These are phyloP conservation scores for Hirsutella rhossiliensis DNA, from an alignment of 2,329 filamentous ascomycete species.

Conservation along the genomic window DNA sequence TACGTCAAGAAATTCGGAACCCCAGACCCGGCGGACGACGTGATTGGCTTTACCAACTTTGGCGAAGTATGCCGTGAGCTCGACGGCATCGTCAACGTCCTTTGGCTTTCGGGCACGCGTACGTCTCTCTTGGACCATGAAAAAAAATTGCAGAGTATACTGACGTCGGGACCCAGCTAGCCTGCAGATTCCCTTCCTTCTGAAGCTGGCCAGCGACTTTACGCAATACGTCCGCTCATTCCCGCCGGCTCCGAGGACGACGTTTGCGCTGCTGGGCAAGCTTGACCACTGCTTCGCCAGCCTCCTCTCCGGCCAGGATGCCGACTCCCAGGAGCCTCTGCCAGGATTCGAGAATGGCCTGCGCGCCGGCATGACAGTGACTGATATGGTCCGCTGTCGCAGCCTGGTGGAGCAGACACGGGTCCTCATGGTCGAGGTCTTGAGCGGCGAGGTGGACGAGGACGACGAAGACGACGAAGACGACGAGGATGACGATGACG, in stretches of 20 bases:
- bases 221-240: slow-evolving; percentile 64
- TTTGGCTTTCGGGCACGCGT: slow-evolving; percentile 86
- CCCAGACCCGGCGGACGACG: slow-evolving; percentile 30
- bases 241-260: slow-evolving; percentile 44
- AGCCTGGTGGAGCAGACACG: slow-evolving; percentile 70
- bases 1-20: slow-evolving; percentile 47
- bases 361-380: slow-evolving; percentile 56
- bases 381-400: slow-evolving; percentile 80
- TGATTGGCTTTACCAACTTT: slow-evolving; percentile 47
- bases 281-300: slow-evolving; percentile 76
- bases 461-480: slow-evolving; percentile 25
- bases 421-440: slow-evolving; percentile 54
- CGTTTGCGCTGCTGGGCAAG: slow-evolving; percentile 62
- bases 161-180: slow-evolving; percentile 37
- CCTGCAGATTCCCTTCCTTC: slow-evolving; percentile 72
- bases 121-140: slow-evolving; percentile 22
- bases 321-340: slow-evolving; percentile 50
- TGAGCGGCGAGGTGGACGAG: slow-evolving; percentile 36
- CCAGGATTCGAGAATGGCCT: slow-evolving; percentile 57
- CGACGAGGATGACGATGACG: slow-evolving; percentile 22
- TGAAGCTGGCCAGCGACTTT: slow-evolving; percentile 64
- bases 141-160: not conserved
- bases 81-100: slow-evolving; percentile 60
- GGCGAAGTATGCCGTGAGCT: slow-evolving; percentile 62
- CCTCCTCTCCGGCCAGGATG: slow-evolving; percentile 55